Evolutionary conservation across 2,329 filamentous ascomycete species (phyloP).

Genomic region (Lachnellula hyalina): DNA sequence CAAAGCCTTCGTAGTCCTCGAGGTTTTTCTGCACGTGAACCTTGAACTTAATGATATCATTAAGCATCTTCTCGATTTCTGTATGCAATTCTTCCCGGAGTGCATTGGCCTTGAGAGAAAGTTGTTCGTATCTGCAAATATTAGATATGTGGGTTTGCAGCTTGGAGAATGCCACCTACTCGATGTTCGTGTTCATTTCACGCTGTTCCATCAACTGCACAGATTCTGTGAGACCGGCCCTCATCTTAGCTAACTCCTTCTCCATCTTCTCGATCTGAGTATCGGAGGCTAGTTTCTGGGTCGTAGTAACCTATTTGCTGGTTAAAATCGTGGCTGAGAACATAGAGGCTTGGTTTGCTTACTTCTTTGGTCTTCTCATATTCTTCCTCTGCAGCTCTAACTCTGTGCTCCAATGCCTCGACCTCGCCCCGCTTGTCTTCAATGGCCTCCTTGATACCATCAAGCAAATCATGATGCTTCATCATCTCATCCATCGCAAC

Average conservation of each 20-base stretch:
- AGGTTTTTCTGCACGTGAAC: conserved; percentile 90
- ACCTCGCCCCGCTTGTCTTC: conserved; percentile 93
- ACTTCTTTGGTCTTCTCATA: conserved; percentile 90
- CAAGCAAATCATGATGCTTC: conserved; percentile 88
- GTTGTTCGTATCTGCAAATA: conserved; percentile 70
- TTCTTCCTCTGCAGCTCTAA: conserved; percentile 84
- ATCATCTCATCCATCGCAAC: conserved; percentile 83
- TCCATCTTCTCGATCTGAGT: conserved; percentile 98
- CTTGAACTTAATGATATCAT: conserved; percentile 98
- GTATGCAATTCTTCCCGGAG: conserved; percentile 97
- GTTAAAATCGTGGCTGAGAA: conserved; percentile 8
- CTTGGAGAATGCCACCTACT: conserved; percentile 49
- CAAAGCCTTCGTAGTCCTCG: conserved; percentile 91
- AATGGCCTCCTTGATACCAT: conserved; percentile 93
- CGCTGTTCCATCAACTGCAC: conserved; percentile 90
- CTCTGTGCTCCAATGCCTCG: conserved; percentile 82
- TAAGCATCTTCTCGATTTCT: conserved; percentile 90
- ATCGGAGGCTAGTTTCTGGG: conserved; percentile 83
- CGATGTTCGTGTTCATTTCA: conserved; percentile 94
- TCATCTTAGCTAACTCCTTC: conserved; percentile 93
- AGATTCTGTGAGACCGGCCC: conserved; percentile 73
- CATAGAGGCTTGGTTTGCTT: conserved; percentile 1
- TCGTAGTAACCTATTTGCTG: conserved; percentile 52
- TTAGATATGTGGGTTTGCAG: conserved; percentile 12
- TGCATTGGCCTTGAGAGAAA: conserved; percentile 76